phyloP scores from a whole-genome alignment of 140 eudicot genomes.

The Oenanthe javanica region DNA sequence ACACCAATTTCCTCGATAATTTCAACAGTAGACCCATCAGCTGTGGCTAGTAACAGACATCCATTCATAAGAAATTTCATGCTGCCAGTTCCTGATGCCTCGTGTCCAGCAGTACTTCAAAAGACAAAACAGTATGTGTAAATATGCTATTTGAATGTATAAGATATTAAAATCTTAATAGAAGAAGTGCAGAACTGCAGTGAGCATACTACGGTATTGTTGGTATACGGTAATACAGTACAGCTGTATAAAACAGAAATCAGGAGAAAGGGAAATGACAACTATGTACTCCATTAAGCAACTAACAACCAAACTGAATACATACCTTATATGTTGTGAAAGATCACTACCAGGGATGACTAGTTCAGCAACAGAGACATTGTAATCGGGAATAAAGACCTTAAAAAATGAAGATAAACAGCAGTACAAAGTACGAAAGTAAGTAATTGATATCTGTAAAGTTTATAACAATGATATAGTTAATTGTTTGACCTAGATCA shows the following conservation, averaged over 20 bases:
- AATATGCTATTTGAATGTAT: not conserved
- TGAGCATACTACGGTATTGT: not conserved
- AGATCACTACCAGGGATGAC: constrained; percentile 71
- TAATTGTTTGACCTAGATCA: not conserved
- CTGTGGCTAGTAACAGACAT: constrained; percentile 51
- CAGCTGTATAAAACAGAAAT: not conserved
- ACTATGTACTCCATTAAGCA: not conserved
- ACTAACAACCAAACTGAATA: not conserved
- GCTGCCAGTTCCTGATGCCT: constrained; percentile 67
- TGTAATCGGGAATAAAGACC: constrained; percentile 60
- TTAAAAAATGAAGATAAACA: constrained; percentile 14
- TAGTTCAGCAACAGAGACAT: constrained; percentile 63
- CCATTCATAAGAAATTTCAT: constrained; percentile 70
- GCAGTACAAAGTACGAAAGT: not conserved
- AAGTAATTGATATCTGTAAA: not conserved
- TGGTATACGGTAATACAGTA: not conserved
- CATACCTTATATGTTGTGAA: constrained; percentile 59
- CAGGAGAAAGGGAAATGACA: not conserved
- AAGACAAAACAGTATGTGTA: not conserved
- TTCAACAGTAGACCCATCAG: constrained; percentile 56
- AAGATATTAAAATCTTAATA: not conserved
- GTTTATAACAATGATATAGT: not conserved
- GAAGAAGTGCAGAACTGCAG: not conserved
- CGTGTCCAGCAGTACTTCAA: constrained; percentile 68
- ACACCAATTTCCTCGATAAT: constrained; percentile 54